phyloP scores from a whole-genome alignment of 2,329 filamentous ascomycete genomes.

The Colletotrichum eleusines region DNA sequence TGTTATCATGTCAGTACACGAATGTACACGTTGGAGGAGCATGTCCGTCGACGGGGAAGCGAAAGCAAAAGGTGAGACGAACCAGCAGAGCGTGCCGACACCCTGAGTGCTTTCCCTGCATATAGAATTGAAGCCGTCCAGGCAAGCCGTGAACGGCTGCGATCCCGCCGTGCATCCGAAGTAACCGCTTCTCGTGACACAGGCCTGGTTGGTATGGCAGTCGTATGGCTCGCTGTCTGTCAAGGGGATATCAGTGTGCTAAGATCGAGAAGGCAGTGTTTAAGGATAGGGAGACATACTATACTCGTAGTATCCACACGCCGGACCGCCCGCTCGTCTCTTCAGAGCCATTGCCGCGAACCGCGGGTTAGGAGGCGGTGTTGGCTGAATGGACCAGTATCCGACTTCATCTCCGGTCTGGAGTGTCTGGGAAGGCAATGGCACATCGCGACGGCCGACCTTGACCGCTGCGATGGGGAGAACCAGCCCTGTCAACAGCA shows the following conservation, averaged over 20 bases:
- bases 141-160: conserved; percentile 15
- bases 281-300: background rate
- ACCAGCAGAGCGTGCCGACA: conserved; percentile 18
- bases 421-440: background rate
- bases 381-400: background rate
- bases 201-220: background rate
- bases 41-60: no score
- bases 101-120: no score
- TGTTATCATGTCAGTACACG: background rate
- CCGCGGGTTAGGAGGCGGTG: background rate
- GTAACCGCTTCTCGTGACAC: conserved; percentile 3
- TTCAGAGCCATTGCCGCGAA: conserved; percentile 7
- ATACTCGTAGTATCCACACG: conserved; percentile 17
- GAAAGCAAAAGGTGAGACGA: background rate
- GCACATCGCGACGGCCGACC: background rate
- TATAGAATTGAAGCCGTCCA: background rate
- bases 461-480: background rate
- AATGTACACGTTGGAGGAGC: no score
- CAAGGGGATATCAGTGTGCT: background rate
- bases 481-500: background rate
- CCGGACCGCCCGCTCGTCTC: background rate
- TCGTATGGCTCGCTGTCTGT: conserved; percentile 16
- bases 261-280: background rate
- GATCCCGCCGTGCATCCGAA: conserved; percentile 17
- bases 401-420: background rate